Conservation (phyloP, 2,329 filamentous ascomycete species). For the Fusarium circinatum region DNA sequence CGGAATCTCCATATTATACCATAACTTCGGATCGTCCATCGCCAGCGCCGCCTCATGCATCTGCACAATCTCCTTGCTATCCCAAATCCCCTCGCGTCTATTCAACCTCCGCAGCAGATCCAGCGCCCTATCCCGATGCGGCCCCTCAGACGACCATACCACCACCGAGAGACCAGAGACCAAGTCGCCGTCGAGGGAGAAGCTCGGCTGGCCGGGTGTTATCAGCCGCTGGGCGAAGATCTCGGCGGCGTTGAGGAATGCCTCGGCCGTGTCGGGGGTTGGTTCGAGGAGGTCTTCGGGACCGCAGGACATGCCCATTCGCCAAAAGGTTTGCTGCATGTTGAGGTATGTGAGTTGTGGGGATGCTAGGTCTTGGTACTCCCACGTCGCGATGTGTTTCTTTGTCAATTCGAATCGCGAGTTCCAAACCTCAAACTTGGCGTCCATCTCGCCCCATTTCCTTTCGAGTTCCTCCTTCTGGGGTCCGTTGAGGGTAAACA, state of each 20-base stretch:
- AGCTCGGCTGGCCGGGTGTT: constrained; percentile 4
- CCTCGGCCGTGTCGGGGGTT: background rate
- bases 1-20: constrained; percentile 15
- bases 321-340: constrained; percentile 26
- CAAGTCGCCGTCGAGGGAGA: constrained; percentile 20
- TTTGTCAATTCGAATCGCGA: constrained; percentile 27
- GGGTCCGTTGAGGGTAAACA: background rate
- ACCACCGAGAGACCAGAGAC: constrained; percentile 20
- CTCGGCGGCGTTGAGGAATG: constrained; percentile 16
- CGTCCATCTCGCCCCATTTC: background rate
- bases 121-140: constrained; percentile 6
- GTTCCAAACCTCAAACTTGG: constrained; percentile 2
- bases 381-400: background rate
- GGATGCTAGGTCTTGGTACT: background rate
- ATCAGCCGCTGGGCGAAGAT: background rate
- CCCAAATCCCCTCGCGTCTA: constrained; percentile 35
- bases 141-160: background rate
- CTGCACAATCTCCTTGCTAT: constrained; percentile 34
- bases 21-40: background rate
- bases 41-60: constrained; percentile 30
- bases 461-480: background rate
- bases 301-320: background rate
- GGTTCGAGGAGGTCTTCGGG: background rate
- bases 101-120: constrained; percentile 25
- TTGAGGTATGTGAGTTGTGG: constrained; percentile 11